Base-by-base conservation (phyloP, 352 stramenopile genomes). In the Pythium guiyangense region DNA sequence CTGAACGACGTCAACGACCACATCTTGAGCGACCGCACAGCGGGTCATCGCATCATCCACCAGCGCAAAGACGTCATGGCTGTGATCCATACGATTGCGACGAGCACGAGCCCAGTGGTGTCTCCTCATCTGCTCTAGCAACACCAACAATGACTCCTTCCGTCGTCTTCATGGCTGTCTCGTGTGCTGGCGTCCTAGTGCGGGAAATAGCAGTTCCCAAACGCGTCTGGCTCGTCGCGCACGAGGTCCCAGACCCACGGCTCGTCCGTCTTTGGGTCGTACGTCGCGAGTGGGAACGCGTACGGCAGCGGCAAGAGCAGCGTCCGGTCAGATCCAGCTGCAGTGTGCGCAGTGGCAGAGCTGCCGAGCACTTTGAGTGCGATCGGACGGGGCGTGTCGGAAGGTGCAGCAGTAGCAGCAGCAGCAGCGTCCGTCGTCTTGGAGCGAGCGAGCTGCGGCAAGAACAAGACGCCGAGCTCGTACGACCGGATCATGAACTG, bases 401-500 rank as follows among this genome's bases (percentile, higher is more conserved):
- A 34, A 34, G 29, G n/a, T n/a, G n/a, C n/a, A n/a, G n/a, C n/a
- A n/a, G n/a, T n/a, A n/a, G n/a, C n/a, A n/a, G n/a, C 29, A 34
- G 29, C 29, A 34, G 29, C 29, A n/a, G n/a, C n/a, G 4, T 59
- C 44, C 11, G 44, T 18, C 15, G 3, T 35, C 27, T 26, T 52
- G 20, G 44, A 58, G 47, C n/a, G 20, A 29, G 71, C 45, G 2
- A 79, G 40, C 6, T 62, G 55, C 15, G 81, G 78, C 6, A 92
- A 53, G 47, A 92, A 92, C 45, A 94, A 69, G 20, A 94, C 73
- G 0, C 84, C 84, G 4, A 94, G 66, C 52, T 94, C 84, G 61
- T 92, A 94, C 1, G 82, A 92, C 20, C 84, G 73, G 52, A 94
- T 85, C 78, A 91, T 89, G 47, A 94, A 70, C 51, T 94, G 84